Conservation (phyloP, 2,329 filamentous ascomycete species). For the Paracamarosporium sp. region DNA sequence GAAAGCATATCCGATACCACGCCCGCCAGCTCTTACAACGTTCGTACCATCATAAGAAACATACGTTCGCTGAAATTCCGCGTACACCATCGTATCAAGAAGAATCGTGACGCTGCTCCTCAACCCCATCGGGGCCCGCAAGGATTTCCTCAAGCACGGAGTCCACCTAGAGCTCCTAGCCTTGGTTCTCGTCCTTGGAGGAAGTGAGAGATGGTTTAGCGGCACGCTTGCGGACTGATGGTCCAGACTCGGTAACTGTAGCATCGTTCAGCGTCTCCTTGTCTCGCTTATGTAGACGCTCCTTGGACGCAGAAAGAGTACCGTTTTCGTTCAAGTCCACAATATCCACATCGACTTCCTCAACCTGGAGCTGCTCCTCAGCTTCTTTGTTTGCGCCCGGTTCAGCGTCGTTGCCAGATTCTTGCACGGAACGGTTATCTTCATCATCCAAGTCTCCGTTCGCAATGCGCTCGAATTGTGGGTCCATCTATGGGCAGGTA, state of each 20-base stretch:
- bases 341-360: not conserved
- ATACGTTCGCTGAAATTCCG: not conserved
- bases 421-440: not conserved
- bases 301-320: no score
- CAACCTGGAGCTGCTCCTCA: not conserved
- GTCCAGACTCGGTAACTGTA: no score
- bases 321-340: no score
- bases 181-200: constrained; percentile 3
- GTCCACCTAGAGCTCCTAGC: constrained; percentile 12
- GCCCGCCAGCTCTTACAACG: no score
- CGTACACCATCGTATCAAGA: not conserved
- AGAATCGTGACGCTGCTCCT: not conserved
- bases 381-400: not conserved
- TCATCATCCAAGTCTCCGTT: constrained; percentile 19
- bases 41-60: no score
- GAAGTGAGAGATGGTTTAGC: no score
- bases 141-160: not conserved
- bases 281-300: no score
- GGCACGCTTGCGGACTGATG: no score
- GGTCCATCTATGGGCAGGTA: constrained; percentile 15
- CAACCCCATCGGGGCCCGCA: not conserved
- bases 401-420: constrained; percentile 1
- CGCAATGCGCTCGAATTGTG: constrained; percentile 29
- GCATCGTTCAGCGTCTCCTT: no score
- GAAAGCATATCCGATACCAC: no score